Conservation (phyloP, 2,329 filamentous ascomycete species). For the Penicillium sp. region DNA sequence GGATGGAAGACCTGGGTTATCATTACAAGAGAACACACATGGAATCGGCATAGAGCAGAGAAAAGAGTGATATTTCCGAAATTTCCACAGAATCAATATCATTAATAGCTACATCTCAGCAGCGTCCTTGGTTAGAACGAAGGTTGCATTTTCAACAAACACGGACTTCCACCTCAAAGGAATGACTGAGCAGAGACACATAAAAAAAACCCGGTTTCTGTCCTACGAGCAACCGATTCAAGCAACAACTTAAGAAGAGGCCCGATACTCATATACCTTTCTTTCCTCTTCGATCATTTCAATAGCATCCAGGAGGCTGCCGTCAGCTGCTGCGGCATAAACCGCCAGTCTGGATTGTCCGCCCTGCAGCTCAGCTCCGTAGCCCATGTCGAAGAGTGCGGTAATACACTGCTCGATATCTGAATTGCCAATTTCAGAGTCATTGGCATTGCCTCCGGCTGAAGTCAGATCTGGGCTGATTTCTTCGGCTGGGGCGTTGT, state of each 20-base stretch:
- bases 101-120: too few species aligned
- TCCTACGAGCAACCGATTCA: neutral
- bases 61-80: too few species aligned
- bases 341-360: constrained; percentile 43
- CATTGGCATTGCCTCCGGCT: neutral
- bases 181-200: neutral
- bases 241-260: constrained; percentile 5
- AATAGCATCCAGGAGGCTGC: constrained; percentile 48
- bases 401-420: constrained; percentile 42
- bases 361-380: constrained; percentile 37
- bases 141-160: too few species aligned
- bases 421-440: neutral
- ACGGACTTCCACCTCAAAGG: too few species aligned
- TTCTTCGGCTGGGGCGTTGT: constrained; percentile 29
- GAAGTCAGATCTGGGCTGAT: neutral
- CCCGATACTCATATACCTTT: constrained; percentile 40
- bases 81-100: too few species aligned
- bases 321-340: constrained; percentile 48
- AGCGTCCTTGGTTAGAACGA: too few species aligned
- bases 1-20: too few species aligned
- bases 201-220: neutral
- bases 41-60: too few species aligned
- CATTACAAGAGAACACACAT: too few species aligned
- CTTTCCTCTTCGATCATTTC: constrained; percentile 55
- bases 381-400: constrained; percentile 44